These are phyloP conservation scores for Amphichorda felina DNA, from an alignment of 2,329 filamentous ascomycete genomes.

Conservation along the genomic window DNA sequence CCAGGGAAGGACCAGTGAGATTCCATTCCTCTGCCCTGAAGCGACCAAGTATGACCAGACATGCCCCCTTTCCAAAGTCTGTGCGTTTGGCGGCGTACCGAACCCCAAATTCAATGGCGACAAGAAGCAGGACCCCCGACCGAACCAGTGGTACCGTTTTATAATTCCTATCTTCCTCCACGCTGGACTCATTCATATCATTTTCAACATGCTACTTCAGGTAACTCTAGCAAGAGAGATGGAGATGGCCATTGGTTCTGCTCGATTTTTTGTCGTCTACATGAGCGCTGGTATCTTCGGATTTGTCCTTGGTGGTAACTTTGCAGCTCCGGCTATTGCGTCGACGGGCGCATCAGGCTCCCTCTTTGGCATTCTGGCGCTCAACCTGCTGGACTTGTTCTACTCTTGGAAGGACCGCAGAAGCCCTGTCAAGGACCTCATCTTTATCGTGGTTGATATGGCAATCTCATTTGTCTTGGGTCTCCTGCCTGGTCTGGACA, in stretches of 20 bases:
- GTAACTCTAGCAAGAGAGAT: conserved; percentile 85
- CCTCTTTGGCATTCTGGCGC: conserved; percentile 83
- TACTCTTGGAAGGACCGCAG: conserved; percentile 82
- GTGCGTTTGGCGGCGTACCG: conserved; percentile 69
- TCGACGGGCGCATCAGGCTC: conserved; percentile 84
- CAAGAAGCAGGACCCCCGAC: conserved; percentile 41
- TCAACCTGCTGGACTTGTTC: conserved; percentile 77
- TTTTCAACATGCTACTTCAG: conserved; percentile 89
- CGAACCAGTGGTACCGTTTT: conserved; percentile 95
- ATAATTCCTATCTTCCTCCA: conserved; percentile 94
- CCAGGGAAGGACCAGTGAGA: conserved; percentile 33
- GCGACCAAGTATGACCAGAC: conserved; percentile 34
- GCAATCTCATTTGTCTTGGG: conserved; percentile 86
- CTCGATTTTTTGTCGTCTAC: conserved; percentile 85
- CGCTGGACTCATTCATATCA: conserved; percentile 86
- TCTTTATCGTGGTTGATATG: conserved; percentile 78
- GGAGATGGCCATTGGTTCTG: conserved; percentile 77
- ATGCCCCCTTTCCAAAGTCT: conserved; percentile 70
- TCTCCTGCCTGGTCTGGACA: conserved; percentile 84
- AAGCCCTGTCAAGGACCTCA: conserved; percentile 70
- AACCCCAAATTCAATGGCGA: conserved; percentile 49
- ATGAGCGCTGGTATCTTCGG: conserved; percentile 88
- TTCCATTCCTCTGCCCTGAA: conserved; percentile 72
- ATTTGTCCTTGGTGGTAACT: conserved; percentile 90
- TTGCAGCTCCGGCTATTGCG: conserved; percentile 67